phyloP scores from a whole-genome alignment of 176 grass and related monocot genomes.

The Cenchrus purpureus region DNA sequence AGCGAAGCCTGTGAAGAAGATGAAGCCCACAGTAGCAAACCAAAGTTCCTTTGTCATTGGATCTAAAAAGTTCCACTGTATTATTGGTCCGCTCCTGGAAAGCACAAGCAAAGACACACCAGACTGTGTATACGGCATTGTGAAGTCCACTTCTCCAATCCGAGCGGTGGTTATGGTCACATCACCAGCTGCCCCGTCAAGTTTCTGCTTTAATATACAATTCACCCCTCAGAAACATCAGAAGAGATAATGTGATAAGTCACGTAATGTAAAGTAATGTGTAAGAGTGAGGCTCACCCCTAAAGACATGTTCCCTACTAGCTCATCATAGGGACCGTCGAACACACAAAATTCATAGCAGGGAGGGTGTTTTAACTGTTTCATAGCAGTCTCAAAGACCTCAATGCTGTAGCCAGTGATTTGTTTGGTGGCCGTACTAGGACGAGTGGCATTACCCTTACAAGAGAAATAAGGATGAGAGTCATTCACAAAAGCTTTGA shows the following conservation, averaged over 20 bases:
- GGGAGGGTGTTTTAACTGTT: constrained; percentile 21
- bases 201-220: constrained; percentile 28
- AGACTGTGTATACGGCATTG: constrained; percentile 69
- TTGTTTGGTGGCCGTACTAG: constrained; percentile 22
- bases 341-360: constrained; percentile 32
- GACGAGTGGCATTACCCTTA: background rate
- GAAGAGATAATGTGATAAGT: background rate
- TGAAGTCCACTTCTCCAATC: constrained; percentile 60
- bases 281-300: constrained; percentile 40
- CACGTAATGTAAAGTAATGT: constrained; percentile 17
- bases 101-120: constrained; percentile 63
- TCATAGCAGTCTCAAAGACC: constrained; percentile 52
- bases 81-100: constrained; percentile 21
- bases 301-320: constrained; percentile 54
- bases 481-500: constrained; percentile 51
- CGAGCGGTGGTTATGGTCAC: constrained; percentile 57
- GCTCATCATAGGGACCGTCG: constrained; percentile 34
- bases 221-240: background rate
- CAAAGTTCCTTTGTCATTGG: constrained; percentile 57
- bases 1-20: constrained; percentile 60
- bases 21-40: constrained; percentile 51
- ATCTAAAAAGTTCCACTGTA: constrained; percentile 61
- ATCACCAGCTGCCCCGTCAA: constrained; percentile 65
- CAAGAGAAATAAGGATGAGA: constrained; percentile 13
- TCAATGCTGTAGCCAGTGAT: constrained; percentile 63